phyloP scores from a whole-genome alignment of 768 basidiomycete genomes.

The Leucocoprinus leucothites region DNA sequence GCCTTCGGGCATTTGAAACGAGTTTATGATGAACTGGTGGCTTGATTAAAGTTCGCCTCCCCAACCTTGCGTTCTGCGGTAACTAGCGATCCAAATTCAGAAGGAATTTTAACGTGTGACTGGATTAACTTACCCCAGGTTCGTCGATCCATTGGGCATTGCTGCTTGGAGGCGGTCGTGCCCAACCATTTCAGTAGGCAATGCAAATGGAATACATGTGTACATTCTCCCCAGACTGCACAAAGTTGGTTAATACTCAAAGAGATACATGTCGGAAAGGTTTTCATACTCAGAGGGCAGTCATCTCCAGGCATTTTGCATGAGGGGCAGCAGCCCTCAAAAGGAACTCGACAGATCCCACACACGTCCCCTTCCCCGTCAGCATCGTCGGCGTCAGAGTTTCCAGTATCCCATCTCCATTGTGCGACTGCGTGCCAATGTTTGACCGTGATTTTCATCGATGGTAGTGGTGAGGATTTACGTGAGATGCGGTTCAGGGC shows the following conservation, averaged over 20 bases:
- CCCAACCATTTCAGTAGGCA: slow-evolving; percentile 96
- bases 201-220: slow-evolving; percentile 98
- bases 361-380: slow-evolving; percentile 62
- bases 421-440: slow-evolving; percentile 86
- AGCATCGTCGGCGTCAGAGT: slow-evolving; percentile 31
- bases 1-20: too few species aligned
- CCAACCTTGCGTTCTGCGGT: slow-evolving; percentile 16
- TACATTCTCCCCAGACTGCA: slow-evolving; percentile 97
- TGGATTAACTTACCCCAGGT: slow-evolving; percentile 71
- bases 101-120: background rate
- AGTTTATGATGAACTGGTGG: too few species aligned
- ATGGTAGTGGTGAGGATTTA: background rate
- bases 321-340: slow-evolving; percentile 91
- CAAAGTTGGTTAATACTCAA: background rate
- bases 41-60: background rate
- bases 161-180: slow-evolving; percentile 84
- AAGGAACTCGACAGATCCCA: slow-evolving; percentile 89
- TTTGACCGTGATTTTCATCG: slow-evolving; percentile 82
- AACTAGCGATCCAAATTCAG: background rate
- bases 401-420: slow-evolving; percentile 79
- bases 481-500: background rate
- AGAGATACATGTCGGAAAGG: background rate
- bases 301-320: slow-evolving; percentile 95
- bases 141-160: slow-evolving; percentile 98
- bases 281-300: slow-evolving; percentile 31